Evolutionary conservation across 108 stramenopile species (phyloP), one percentile per base, ranked within the genome.

Genomic region (Cyclotella kingstonii): DNA sequence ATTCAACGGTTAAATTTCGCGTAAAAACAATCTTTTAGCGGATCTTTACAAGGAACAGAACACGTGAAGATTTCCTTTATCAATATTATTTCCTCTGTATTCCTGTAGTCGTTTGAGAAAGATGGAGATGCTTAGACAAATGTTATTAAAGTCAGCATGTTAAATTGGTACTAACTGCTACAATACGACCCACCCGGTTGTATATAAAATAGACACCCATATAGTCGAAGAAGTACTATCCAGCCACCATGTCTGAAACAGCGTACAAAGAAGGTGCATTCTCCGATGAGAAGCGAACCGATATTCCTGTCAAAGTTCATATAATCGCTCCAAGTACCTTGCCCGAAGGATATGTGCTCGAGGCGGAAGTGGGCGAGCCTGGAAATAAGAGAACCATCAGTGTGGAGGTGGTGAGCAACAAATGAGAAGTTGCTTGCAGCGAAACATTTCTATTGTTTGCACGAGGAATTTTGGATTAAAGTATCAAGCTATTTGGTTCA

Each of bases 271-370:
- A 68, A 54, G 62, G 60, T 18, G 52, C 60, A 10, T 73, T 73
- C 30, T 17, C 38, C 35, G 54, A 63, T 5, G 75, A 58, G 30
- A 12, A 4, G 23, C 14, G n/a, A 42, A 35, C 25, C 9, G 57
- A 58, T 5, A 61, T 63, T 21, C 77, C 77, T 29, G 60, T 73
- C 21, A 78, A 74, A 39, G 77, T 74, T 19, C 72, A 74, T 35
- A 76, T 76, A 31, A 63, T 93, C 30, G 80, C 91, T 0, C 91
- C 91, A 17, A 68, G 83, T 43, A 84, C 87, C 59, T 58, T 93
- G 23, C 91, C 91, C 3, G 87, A 80, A 39, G 91, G 91, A 3
- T 90, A 86, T 51, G 40, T 68, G 14, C 86, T 93, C 59, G 91
- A 93, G 56, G 91, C 87, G 1, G 83, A 92, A 70, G 60, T 87